Percentiles rank a stretch among this genome's conserved stretches.
These are phyloP conservation scores for Calonectria hongkongensis DNA, from an alignment of 2,329 filamentous ascomycete species.

Conservation along the genomic window DNA sequence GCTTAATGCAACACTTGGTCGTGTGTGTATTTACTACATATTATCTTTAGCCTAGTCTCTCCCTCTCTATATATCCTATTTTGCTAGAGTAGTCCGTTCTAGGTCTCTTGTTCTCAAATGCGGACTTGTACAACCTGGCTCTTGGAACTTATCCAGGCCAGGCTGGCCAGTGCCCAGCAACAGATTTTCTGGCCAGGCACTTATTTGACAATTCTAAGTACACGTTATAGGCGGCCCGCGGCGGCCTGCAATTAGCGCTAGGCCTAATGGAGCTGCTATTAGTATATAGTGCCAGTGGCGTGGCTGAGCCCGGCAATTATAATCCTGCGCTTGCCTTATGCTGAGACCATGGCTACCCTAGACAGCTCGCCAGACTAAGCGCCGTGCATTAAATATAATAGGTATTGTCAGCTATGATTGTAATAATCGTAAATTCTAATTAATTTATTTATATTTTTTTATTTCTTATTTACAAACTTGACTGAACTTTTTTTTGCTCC, in stretches of 20 bases:
- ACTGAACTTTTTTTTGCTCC: no score
- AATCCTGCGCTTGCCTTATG: not conserved
- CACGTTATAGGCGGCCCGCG: not conserved
- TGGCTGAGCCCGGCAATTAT: not conserved
- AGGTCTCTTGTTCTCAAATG: not conserved
- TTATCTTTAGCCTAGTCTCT: not conserved
- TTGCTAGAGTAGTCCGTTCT: not conserved
- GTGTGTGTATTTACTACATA: not conserved
- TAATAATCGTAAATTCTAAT: no score
- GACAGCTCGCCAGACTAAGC: no score
- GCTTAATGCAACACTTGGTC: not conserved
- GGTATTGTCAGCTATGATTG: no score
- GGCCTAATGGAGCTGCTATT: not conserved
- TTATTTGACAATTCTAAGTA: not conserved
- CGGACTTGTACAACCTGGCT: not conserved
- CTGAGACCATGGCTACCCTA: no score
- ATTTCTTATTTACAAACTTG: no score
- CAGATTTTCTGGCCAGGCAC: not conserved
- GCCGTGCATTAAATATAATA: no score
- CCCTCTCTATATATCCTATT: not conserved
- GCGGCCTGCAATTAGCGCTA: not conserved
- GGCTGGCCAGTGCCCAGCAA: not conserved
- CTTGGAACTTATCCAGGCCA: not conserved
- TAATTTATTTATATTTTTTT: no score
- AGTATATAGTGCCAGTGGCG: not conserved